Percentiles rank a stretch among this genome's conserved stretches.
Conservation (phyloP, 2,329 filamentous ascomycete genomes). For the Neofusicoccum kwambonambiense region DNA sequence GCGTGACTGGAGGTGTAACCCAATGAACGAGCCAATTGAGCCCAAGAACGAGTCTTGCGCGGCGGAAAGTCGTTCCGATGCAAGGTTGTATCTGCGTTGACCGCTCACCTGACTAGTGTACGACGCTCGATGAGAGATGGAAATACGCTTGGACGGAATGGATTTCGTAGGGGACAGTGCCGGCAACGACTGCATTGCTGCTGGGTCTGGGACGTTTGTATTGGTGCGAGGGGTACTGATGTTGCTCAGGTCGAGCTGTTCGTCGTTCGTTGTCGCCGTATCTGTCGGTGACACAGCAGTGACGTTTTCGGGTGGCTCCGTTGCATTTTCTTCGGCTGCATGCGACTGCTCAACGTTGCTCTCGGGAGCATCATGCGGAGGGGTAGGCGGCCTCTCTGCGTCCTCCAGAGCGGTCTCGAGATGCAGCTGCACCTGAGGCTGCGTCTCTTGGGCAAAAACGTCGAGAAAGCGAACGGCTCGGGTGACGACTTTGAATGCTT, state of each 20-base stretch:
- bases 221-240: conserved; percentile 6
- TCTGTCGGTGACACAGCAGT: conserved; percentile 9
- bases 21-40: conserved; percentile 89
- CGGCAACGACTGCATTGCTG: conserved; percentile 4
- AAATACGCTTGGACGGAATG: conserved; percentile 44
- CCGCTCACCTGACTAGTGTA: conserved; percentile 66
- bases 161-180: conserved; percentile 11
- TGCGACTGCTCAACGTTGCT: conserved; percentile 15
- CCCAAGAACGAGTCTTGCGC: conserved; percentile 88
- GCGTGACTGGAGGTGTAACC: conserved; percentile 88
- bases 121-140: conserved; percentile 71
- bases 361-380: conserved; percentile 32
- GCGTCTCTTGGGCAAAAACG: conserved; percentile 62
- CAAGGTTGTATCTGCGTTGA: conserved; percentile 67
- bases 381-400: conserved; percentile 34
- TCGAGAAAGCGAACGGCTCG: conserved; percentile 89
- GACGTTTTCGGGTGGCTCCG: conserved; percentile 4
- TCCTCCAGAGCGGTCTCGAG: conserved; percentile 34
- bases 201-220: background rate
- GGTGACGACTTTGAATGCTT: conserved; percentile 91
- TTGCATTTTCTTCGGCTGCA: conserved; percentile 12
- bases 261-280: conserved; percentile 8
- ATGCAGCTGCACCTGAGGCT: conserved; percentile 9
- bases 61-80: conserved; percentile 76
- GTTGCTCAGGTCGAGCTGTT: background rate